phyloP scores from a whole-genome alignment of 2,329 filamentous ascomycete species.

The Rhynchosporium secalis region DNA sequence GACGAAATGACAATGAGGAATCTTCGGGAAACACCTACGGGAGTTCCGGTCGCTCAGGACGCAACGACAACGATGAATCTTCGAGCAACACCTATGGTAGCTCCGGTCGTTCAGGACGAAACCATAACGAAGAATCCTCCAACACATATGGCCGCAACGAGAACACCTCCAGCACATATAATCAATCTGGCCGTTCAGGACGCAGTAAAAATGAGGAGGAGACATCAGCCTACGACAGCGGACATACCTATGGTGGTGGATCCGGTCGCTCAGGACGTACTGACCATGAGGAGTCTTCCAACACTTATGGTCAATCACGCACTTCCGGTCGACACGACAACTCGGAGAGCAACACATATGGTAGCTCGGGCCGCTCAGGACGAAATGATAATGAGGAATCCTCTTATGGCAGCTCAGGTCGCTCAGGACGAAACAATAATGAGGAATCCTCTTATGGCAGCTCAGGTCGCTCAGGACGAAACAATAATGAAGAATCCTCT shows the following conservation, averaged over 20 bases:
- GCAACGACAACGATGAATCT: constrained; percentile 8
- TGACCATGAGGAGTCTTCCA: not conserved
- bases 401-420: not conserved
- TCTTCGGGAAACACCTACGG: constrained; percentile 8
- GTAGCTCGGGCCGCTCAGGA: not conserved
- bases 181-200: not conserved
- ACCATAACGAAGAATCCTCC: constrained; percentile 2
- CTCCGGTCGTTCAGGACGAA: not conserved
- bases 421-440: constrained; percentile 4
- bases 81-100: not conserved
- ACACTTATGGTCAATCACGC: not conserved
- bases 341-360: constrained; percentile 4
- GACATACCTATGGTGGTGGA: not conserved
- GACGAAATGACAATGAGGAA: constrained; percentile 2
- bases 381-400: not conserved
- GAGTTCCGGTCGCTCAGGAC: not conserved
- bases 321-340: not conserved
- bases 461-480: not conserved
- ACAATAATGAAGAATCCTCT: not conserved
- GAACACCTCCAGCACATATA: not conserved
- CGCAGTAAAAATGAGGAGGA: not conserved
- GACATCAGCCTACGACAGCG: constrained; percentile 3
- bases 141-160: not conserved
- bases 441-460: constrained; percentile 4
- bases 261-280: not conserved